Evolutionary conservation across 495 filamentous ascomycete species (phyloP).

Genomic region (Penicillium macrosclerotiorum): DNA sequence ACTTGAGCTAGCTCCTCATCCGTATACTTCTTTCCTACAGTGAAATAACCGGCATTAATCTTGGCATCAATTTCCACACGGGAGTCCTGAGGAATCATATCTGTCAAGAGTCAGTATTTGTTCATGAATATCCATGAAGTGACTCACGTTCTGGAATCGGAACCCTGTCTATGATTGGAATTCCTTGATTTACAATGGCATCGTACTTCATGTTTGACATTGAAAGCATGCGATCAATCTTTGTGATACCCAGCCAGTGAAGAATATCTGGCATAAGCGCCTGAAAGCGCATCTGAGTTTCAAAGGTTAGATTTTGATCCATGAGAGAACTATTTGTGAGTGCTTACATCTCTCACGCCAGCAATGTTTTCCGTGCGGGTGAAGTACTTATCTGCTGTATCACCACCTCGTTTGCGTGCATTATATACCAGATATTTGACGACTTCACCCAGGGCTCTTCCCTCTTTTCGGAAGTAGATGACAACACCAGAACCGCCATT

Average conservation of each 20-base stretch:
- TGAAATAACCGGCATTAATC: constrained; percentile 94
- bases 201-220: constrained; percentile 99
- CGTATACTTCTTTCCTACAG: constrained; percentile 87
- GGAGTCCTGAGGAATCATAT: constrained; percentile 91
- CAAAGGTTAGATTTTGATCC: not conserved
- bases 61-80: constrained; percentile 98
- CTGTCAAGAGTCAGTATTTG: no score
- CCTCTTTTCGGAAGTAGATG: constrained; percentile 99
- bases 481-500: constrained; percentile 92
- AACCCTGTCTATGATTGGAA: constrained; percentile 88
- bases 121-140: no score
- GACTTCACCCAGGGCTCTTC: constrained; percentile 92
- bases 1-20: constrained; percentile 82
- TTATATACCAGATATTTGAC: constrained; percentile 98
- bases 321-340: no score
- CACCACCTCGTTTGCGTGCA: constrained; percentile 75
- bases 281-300: constrained; percentile 85
- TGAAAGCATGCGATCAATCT: constrained; percentile 97
- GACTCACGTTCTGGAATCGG: constrained; percentile 97
- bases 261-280: constrained; percentile 98
- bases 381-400: constrained; percentile 96
- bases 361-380: constrained; percentile 95
- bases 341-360: constrained; percentile 69
- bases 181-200: constrained; percentile 94
- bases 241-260: constrained; percentile 97